Evolutionary conservation across 768 basidiomycete species (phyloP), one percentile per base, ranked within the genome.

Genomic region (Lepiota venenata): DNA sequence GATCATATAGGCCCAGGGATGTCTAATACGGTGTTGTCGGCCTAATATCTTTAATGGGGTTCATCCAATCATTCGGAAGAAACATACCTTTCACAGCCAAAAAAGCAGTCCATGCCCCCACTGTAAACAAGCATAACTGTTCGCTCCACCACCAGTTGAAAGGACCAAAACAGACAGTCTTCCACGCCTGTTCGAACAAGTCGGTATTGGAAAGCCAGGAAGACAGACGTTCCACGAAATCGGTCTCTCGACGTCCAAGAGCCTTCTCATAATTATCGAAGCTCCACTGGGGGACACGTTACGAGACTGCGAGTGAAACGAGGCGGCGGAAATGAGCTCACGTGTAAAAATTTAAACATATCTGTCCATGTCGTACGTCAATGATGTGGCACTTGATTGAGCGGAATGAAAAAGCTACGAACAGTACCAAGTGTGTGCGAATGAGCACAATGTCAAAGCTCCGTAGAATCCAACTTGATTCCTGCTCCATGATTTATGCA

Each of bases 111-210:
- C 81, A 82, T 14, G 75, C 69, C 1, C 82, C 81, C 5, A 74
- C 78, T 3, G 84, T 84, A 68, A 75, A 85, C 18, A 82, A 60
- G 62, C 82, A 85, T 12, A 85, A 65, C 61, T 85, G 82, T 63
- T 84, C 79, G 58, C 80, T 81, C 82, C 84, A 85, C 85, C 84
- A 87, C 84, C 84, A 87, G 45, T 78, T 80, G 41, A 74, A 55
- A 0, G 72, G 66, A 27, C 74, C 73, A 18, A 64, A 70, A 61
- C 77, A 81, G 6, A 75, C 75, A 35, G 66, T 58, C 11, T 65
- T 64, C 76, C 76, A 77, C 8, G 84, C 84, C 65, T 87, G 77
- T 62, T 84, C 79, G 58, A 88, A 87, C 0, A 87, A 70, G 0
- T 70, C 69, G 0, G 84, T 85, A 18, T 79, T 52, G 15, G 67